phyloP scores from a whole-genome alignment of 2,329 filamentous ascomycete species.

The Penicillium sp. region DNA sequence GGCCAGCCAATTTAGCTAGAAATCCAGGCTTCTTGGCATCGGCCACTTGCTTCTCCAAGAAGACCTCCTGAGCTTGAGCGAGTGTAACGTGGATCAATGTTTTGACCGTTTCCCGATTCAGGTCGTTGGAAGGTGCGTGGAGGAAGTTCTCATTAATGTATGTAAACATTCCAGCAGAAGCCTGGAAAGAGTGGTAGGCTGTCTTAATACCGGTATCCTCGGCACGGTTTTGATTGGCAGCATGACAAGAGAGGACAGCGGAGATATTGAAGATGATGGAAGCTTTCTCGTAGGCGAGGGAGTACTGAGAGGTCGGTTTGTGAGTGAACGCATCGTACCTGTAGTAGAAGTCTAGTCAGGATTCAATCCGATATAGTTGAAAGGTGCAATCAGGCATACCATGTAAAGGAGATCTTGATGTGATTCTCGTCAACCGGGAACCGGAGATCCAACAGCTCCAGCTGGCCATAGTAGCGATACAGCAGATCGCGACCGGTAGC shows the following conservation, averaged over 20 bases:
- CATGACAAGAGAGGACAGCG: conserved; percentile 92
- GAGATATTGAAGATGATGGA: conserved; percentile 99
- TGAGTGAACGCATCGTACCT: conserved; percentile 99
- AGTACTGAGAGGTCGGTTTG: conserved; percentile 95
- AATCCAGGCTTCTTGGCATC: conserved; percentile 92
- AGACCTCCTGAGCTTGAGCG: conserved; percentile 95
- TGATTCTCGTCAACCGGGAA: conserved; percentile 99
- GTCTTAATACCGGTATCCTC: conserved; percentile 94
- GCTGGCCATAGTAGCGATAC: conserved; percentile 95
- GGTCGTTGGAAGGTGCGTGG: conserved; percentile 91
- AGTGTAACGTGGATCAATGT: conserved; percentile 89
- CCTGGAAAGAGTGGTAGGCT: conserved; percentile 97
- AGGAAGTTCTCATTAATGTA: conserved; percentile 99
- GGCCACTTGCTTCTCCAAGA: conserved; percentile 90
- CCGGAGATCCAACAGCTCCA: conserved; percentile 87
- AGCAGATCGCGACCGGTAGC: conserved; percentile 88
- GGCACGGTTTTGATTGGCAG: conserved; percentile 84
- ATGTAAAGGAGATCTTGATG: conserved; percentile 98
- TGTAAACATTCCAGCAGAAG: conserved; percentile 97
- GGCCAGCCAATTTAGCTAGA: conserved; percentile 87
- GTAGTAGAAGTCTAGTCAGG: conserved; percentile 3
- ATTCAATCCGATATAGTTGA: not conserved
- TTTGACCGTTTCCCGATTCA: conserved; percentile 94
- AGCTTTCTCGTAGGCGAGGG: conserved; percentile 94
- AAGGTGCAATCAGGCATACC: conserved; percentile 55